phyloP scores from a whole-genome alignment of 495 filamentous ascomycete species.

The Penicillium fimorum region DNA sequence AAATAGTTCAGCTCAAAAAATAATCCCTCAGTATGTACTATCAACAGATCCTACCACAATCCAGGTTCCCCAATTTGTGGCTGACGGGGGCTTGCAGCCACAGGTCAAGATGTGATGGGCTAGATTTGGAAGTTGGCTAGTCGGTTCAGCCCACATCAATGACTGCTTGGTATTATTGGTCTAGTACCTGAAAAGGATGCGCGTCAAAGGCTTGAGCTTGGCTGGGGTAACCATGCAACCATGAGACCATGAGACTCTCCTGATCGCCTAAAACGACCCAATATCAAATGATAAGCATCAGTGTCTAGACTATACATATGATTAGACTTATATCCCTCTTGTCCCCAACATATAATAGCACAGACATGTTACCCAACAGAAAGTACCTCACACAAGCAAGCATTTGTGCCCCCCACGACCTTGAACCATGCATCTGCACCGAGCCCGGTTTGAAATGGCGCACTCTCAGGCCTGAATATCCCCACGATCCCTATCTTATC shows the following conservation, averaged over 20 bases:
- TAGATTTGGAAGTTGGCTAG: conserved; percentile 1
- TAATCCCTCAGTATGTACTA: neutral
- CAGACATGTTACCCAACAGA: conserved; percentile 9
- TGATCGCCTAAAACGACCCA: neutral
- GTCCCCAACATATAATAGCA: neutral
- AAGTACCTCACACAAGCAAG: conserved; percentile 1
- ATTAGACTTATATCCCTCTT: neutral
- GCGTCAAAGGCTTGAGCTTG: conserved; percentile 5
- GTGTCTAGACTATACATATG: neutral
- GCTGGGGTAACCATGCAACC: conserved; percentile 3
- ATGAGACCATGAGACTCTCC: conserved; percentile 1
- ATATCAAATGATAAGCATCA: neutral
- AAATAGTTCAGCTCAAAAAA: neutral
- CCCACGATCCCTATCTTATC: conserved; percentile 6
- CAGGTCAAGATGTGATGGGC: neutral
- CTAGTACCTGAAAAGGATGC: conserved; percentile 3
- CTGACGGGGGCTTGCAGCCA: conserved; percentile 6
- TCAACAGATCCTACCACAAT: neutral
- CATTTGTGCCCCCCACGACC: conserved; percentile 1
- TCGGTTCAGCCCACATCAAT: neutral
- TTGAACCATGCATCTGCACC: conserved; percentile 10
- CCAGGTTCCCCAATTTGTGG: neutral
- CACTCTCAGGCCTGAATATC: neutral
- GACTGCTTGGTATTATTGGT: conserved; percentile 4
- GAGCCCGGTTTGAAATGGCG: conserved; percentile 1